phyloP scores from a whole-genome alignment of 352 stramenopile species.

The Globisporangium okanoganense region DNA sequence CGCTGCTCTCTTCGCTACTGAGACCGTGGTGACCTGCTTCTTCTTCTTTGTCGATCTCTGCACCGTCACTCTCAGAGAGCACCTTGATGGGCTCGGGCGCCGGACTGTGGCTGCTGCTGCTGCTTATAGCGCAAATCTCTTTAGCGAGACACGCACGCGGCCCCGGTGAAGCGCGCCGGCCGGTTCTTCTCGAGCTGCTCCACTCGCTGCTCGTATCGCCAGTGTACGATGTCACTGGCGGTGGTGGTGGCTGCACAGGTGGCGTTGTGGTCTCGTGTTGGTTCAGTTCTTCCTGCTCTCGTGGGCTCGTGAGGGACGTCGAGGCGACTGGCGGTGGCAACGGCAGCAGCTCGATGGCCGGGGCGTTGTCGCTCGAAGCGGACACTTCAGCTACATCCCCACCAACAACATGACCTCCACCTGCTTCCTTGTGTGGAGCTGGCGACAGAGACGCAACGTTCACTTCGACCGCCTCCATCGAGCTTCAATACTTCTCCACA shows the following conservation, averaged over 20 bases:
- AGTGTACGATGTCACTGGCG: background rate
- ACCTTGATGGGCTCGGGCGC: too few species aligned
- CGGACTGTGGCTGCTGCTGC: background rate
- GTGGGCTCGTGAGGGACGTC: background rate
- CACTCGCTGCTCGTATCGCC: background rate
- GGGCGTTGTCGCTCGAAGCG: background rate
- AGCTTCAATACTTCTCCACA: too few species aligned
- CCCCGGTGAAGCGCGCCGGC: background rate
- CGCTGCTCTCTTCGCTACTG: background rate
- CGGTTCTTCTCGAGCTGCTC: slow-evolving; percentile 3
- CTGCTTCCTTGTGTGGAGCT: too few species aligned
- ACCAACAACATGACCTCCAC: too few species aligned
- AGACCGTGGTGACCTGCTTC: background rate
- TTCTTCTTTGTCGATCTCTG: background rate
- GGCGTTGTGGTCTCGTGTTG: background rate
- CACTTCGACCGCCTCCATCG: too few species aligned
- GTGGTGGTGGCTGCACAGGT: background rate
- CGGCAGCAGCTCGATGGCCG: background rate
- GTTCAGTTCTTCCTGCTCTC: too few species aligned
- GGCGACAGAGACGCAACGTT: too few species aligned
- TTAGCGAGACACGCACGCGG: background rate
- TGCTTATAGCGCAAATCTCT: background rate
- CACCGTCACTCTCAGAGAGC: background rate
- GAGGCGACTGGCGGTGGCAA: background rate
- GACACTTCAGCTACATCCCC: too few species aligned